Conservation (phyloP, 179 eudicot genomes). For the Drosera spatulata region DNA sequence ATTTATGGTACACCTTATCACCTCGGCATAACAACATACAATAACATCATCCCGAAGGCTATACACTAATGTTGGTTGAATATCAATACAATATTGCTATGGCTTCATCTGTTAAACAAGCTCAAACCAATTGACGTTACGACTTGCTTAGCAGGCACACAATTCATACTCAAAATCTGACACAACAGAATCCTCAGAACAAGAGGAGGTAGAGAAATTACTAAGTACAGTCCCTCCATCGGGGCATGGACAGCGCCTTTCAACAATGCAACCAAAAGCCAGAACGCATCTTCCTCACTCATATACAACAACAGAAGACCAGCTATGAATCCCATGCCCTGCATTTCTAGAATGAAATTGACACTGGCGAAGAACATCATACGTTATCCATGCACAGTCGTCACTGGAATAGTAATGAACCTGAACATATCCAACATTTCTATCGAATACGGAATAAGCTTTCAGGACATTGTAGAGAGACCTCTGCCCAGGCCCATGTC, state of each 20-base stretch:
- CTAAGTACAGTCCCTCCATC: constrained; percentile 96
- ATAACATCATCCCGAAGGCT: too few species aligned
- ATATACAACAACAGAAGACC: constrained; percentile 92
- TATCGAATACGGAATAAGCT: constrained; percentile 97
- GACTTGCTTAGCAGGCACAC: neutral
- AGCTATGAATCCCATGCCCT: constrained; percentile 99
- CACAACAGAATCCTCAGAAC: neutral
- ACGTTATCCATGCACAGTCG: neutral
- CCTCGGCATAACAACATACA: too few species aligned
- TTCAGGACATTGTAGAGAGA: constrained; percentile 95
- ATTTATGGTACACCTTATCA: too few species aligned
- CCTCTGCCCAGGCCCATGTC: constrained; percentile 99
- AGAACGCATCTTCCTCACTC: constrained; percentile 99
- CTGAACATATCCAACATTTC: constrained; percentile 99
- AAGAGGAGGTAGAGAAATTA: constrained; percentile 7
- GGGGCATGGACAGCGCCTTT: constrained; percentile 98
- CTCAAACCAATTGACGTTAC: too few species aligned
- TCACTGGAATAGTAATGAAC: constrained; percentile 18
- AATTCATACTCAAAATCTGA: neutral
- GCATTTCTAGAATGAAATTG: constrained; percentile 9
- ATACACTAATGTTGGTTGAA: too few species aligned
- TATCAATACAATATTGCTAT: too few species aligned
- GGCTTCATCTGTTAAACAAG: too few species aligned
- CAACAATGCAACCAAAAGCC: constrained; percentile 89
- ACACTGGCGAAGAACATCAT: neutral